Evolutionary conservation across 371 early-diverging fungal genomes (phyloP), one percentile per base, ranked within the genome.

Genomic region (Thermomucor indicae-seudaticae): DNA sequence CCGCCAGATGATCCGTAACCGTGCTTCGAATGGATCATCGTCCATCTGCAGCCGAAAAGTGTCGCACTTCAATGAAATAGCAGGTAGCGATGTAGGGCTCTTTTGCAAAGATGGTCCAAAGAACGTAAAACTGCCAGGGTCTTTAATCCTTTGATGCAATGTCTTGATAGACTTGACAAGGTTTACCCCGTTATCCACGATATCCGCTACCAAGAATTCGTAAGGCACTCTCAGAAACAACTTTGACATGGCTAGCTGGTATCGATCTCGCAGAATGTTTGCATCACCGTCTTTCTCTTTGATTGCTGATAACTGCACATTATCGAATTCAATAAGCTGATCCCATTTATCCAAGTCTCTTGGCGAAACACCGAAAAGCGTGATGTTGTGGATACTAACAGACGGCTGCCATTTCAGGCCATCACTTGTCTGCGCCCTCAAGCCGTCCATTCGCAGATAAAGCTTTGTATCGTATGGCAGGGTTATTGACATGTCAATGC

Each of bases 11-110:
- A 69, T 35, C 1, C 75, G 53, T 16, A 86, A 49, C 6, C 53
- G 55, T 2, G 64, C 55, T 49, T 86, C 86, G 49, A 86, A 83
- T n/a, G 77, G 79, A 56, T 78, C 78, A 47, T 86, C 86, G 34
- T 73, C 70, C 20, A 75, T 39, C 6, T 68, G 65, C 1, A 80
- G 32, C 2, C 63, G 62, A 17, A 72, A 58, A 2, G 49, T 23
- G 19, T 63, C 59, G 31, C 60, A 62, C 1, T 40, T 43, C 11
- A 75, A 28, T n/a, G 49, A 51, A 7, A 75, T 49, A 24, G 41
- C 17, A 0, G 72, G 70, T 7, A 75, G 46, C 4, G 45, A 4
- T 0, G 52, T 27, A 0, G 75, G 70, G 3, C 51, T 51, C 25
- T 53, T 46, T 12, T 66, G 62, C 19, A 55, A 49, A 0, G 38